Conservation (phyloP, 2,329 filamentous ascomycete genomes). For the Alternaria hordeiaustralica region DNA sequence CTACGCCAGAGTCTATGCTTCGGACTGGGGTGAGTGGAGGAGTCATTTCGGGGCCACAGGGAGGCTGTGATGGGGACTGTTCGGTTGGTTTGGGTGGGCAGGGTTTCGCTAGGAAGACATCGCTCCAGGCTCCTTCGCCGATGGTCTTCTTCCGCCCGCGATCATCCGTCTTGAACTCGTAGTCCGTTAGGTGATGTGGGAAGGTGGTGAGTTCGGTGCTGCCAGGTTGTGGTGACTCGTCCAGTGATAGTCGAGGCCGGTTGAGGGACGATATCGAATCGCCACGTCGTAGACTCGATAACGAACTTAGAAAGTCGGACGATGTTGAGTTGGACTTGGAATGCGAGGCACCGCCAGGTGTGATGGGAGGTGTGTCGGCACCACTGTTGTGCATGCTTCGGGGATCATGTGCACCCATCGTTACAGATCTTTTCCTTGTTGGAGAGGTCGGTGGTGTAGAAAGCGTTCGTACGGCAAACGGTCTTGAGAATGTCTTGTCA, state of each 20-base stretch:
- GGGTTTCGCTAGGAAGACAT: slow-evolving; percentile 45
- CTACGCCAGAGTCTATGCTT: slow-evolving; percentile 24
- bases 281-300: slow-evolving; percentile 28
- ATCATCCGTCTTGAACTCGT: slow-evolving; percentile 29
- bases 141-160: slow-evolving; percentile 37
- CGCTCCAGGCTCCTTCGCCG: slow-evolving; percentile 46
- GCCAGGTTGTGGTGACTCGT: slow-evolving; percentile 24
- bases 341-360: slow-evolving; percentile 33
- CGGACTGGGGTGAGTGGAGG: slow-evolving; percentile 39
- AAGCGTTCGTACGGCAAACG: slow-evolving; percentile 9
- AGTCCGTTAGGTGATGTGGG: slow-evolving; percentile 34
- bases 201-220: slow-evolving; percentile 34
- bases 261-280: slow-evolving; percentile 27
- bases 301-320: slow-evolving; percentile 22
- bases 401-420: slow-evolving; percentile 20
- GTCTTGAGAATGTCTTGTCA: slow-evolving; percentile 2
- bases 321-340: slow-evolving; percentile 28
- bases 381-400: slow-evolving; percentile 24
- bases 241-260: slow-evolving; percentile 18
- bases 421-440: slow-evolving; percentile 20
- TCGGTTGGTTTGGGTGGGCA: slow-evolving; percentile 19
- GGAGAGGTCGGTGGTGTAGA: slow-evolving; percentile 40
- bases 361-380: slow-evolving; percentile 37
- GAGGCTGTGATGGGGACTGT: not conserved
- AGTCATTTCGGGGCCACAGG: slow-evolving; percentile 19